phyloP scores from a whole-genome alignment of 2,329 filamentous ascomycete genomes.

The Gnomoniopsis smithogilvyi region DNA sequence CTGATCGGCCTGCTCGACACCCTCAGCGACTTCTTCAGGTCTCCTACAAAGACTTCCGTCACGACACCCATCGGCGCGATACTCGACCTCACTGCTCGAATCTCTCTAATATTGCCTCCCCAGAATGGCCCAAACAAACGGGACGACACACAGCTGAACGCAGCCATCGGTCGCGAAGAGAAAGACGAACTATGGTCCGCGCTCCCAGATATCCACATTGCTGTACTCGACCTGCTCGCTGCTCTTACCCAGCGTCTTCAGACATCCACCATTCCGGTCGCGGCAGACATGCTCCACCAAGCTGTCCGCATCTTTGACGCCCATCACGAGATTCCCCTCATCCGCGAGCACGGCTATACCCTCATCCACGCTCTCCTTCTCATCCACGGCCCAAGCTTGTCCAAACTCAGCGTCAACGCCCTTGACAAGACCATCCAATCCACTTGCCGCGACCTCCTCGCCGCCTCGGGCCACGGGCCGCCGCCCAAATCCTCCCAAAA shows the following conservation, averaged over 20 bases:
- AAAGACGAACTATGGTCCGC: conserved; percentile 73
- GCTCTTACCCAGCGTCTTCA: conserved; percentile 57
- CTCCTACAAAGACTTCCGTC: conserved; percentile 63
- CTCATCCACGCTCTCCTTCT: conserved; percentile 56
- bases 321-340: conserved; percentile 44
- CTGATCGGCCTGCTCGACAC: conserved; percentile 63
- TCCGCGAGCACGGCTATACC: conserved; percentile 61
- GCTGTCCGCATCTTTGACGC: conserved; percentile 67
- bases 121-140: conserved; percentile 41
- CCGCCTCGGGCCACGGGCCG: conserved; percentile 40
- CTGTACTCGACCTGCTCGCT: conserved; percentile 61
- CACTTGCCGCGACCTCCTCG: conserved; percentile 73
- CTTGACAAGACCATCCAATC: conserved; percentile 60
- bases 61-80: conserved; percentile 65
- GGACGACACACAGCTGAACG: conserved; percentile 60
- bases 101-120: conserved; percentile 63
- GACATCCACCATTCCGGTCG: conserved; percentile 54
- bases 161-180: conserved; percentile 75
- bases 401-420: conserved; percentile 62
- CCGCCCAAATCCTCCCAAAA: conserved; percentile 7
- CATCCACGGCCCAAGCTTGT: conserved; percentile 62
- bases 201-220: conserved; percentile 71
- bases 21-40: conserved; percentile 60
- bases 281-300: conserved; percentile 67
- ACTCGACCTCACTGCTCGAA: conserved; percentile 65